Base-by-base conservation (phyloP, 2,329 filamentous ascomycete species). In the Colletotrichum zoysiae region DNA sequence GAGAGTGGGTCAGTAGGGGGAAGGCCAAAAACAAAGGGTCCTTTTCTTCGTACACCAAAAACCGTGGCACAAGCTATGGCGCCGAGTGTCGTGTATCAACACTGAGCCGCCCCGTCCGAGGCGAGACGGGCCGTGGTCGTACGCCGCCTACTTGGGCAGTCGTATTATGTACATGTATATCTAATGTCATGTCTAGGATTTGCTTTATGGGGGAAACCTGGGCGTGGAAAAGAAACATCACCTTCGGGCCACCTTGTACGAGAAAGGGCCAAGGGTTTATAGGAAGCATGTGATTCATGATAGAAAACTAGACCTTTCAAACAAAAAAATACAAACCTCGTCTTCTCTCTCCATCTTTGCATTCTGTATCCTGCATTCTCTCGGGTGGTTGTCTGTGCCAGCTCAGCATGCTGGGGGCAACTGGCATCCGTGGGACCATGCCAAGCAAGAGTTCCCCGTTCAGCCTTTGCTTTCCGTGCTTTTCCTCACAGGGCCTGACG, bases 161-260 rank as follows among this genome's bases (percentile, higher is more conserved):
- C 69, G 58, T 69, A 64, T 9, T 59, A 55, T 71, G 48, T 50
- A 71, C 53, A 69, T 69, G 69, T 71, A 71, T 71, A 71, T 71
- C 53, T 71, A 71, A 71, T 68, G 69, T 55, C 65, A 71, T 59
- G 66, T 56, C 65, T 56, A 30, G 65, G 65, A 58, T 55, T 18
- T 26, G 20, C 46, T 48, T 33, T 55, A 35, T 60, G 56, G 51
- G 53, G 53, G n/a, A n/a, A 55, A 40, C 53, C 65, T 50, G 53
- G 65, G 56, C 53, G 59, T 48, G 59, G 53, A 42, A 69, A 69
- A 50, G n/a, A 38, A 62, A 51, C 14, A 62, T 55, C 65, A 56
- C 40, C 58, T 50, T 66, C 53, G 53, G 33, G 40, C 44, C 23
- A 67, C 65, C 65, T 53, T 69, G 69, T 58, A 55, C 16, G 8